These are phyloP conservation scores for Misopates orontium DNA, from an alignment of 257 asterid genomes.

Conservation along the genomic window DNA sequence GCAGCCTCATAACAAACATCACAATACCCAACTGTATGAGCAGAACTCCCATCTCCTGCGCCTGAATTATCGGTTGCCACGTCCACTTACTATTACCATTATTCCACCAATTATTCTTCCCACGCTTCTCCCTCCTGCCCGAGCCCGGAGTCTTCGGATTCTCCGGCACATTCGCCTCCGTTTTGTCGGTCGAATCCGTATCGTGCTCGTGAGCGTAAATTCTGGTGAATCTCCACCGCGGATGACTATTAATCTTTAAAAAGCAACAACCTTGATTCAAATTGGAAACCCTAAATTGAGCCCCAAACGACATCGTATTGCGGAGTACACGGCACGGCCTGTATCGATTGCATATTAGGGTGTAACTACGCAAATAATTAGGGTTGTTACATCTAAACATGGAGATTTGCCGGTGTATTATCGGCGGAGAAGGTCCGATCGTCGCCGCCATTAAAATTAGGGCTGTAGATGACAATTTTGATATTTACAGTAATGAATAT, in stretches of 20 bases:
- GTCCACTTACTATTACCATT: conserved; percentile 53
- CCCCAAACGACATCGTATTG: conserved; percentile 38
- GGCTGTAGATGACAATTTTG: neutral
- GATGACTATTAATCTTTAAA: conserved; percentile 27
- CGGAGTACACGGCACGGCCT: conserved; percentile 29
- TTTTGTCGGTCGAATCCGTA: conserved; percentile 62
- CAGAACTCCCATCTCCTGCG: conserved; percentile 85
- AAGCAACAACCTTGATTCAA: conserved; percentile 29
- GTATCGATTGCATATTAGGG: conserved; percentile 44
- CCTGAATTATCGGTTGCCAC: conserved; percentile 90
- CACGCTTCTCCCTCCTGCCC: conserved; percentile 68
- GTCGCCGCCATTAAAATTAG: conserved; percentile 56
- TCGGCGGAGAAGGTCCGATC: conserved; percentile 46
- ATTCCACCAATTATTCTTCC: conserved; percentile 73
- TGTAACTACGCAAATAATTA: conserved; percentile 34
- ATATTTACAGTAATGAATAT: conserved; percentile 20
- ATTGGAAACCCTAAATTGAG: conserved; percentile 50
- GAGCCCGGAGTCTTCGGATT: conserved; percentile 55
- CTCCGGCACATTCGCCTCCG: conserved; percentile 55
- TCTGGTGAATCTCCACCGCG: conserved; percentile 38
- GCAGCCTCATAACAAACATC: conserved; percentile 87
- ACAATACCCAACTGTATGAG: conserved; percentile 84
- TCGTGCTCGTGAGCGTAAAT: conserved; percentile 78
- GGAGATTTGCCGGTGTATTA: conserved; percentile 54
- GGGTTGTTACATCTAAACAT: conserved; percentile 42